A percentile compares a stretch with the other conserved stretches of the same genome.
These are phyloP conservation scores for Ilex aquifolium DNA, from an alignment of 257 asterid genomes.

Conservation along the genomic window DNA sequence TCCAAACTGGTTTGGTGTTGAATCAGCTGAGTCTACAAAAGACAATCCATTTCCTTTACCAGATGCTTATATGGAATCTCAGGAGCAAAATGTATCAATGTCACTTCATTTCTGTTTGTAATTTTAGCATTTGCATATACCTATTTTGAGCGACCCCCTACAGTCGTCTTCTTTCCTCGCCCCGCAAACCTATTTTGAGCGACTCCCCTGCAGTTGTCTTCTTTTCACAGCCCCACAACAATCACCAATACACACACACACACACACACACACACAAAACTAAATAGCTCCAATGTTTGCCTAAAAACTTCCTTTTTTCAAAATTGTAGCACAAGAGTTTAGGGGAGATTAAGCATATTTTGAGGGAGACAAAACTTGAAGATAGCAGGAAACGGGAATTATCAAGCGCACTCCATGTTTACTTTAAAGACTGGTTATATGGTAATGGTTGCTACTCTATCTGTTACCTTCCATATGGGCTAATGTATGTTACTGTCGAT, in stretches of 20 bases:
- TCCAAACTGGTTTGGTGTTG: conserved; percentile 77
- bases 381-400: conserved; percentile 83
- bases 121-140: neutral
- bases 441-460: conserved; percentile 33
- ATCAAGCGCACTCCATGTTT: conserved; percentile 72
- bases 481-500: no score
- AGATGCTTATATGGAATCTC: conserved; percentile 71
- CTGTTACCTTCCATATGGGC: no score
- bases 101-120: neutral
- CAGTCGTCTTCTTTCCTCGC: neutral
- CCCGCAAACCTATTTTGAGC: no score
- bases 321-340: conserved; percentile 54
- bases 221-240: no score
- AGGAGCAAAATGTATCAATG: conserved; percentile 61
- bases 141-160: neutral
- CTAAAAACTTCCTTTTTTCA: conserved; percentile 8
- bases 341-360: conserved; percentile 64
- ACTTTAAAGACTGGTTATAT: conserved; percentile 92
- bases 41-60: conserved; percentile 83
- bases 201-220: no score
- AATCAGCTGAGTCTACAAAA: conserved; percentile 61
- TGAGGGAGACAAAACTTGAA: conserved; percentile 82
- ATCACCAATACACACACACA: no score
- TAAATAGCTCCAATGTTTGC: neutral
- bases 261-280: no score